Base-by-base conservation (phyloP, 306 rosid genomes). In the Delonix regia region DNA sequence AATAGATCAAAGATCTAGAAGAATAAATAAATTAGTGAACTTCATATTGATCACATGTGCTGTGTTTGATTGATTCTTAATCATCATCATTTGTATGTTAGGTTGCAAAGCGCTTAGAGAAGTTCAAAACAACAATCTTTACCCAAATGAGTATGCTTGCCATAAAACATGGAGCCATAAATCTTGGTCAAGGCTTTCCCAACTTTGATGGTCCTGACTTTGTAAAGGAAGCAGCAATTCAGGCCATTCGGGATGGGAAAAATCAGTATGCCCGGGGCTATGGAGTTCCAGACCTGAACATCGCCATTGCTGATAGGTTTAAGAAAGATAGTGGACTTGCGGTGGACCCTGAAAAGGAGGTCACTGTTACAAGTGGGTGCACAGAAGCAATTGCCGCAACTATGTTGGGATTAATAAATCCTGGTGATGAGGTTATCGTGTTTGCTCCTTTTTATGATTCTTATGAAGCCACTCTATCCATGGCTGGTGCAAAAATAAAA, bases 301-400 rank as follows among this genome's bases (percentile, higher is more conserved):
- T 56, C 30, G 98, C 97, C 73, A 90, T 94, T 83, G 87, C 96
- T 0, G 97, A 90, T 59, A 80, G 98, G 38, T 94, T 90, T 85
- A 86, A 90, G 89, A 94, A 83, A 83, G 97, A 92, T 21, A 56
- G 90, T 7, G 98, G 92, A 76, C 92, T 94, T 15, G 53, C 67
- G 49, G 94, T 89, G 19, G 97, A 94, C 80, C 97, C 97, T 30
- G 97, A 94, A 82, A 92, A 90, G 80, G 98, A 92, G 75, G 67
- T 92, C 34, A 89, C 97, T 38, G 93, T 94, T 66, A 94, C 98
- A 66, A 79, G 90, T 65, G 97, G 97, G 36, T 94, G 98, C 83
- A 90, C 98, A 1, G 98, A 94, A 85, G 98, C 98, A 30, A 94
- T 94, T 68, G 97, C 98, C 16, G 97, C 98, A 59, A 86, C 97